Evolutionary conservation across 805 yeast species (phyloP).

Genomic region (Ogataea trehalophila): DNA sequence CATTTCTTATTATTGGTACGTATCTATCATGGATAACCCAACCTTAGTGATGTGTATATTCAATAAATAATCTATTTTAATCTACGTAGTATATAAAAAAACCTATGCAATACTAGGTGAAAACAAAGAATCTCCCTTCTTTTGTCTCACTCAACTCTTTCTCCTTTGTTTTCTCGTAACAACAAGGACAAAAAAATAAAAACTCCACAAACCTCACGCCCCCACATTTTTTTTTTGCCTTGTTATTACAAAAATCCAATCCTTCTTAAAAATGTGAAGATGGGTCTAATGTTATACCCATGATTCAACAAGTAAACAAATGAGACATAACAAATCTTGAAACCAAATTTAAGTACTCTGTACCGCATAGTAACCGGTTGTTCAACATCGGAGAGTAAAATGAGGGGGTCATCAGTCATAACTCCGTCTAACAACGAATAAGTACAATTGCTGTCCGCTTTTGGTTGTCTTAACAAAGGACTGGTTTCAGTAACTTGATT

Average conservation of each 20-base stretch:
- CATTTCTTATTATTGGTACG: too few relatives aligned
- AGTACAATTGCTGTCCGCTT: neutral
- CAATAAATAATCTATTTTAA: too few relatives aligned
- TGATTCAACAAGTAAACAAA: constrained; percentile 18
- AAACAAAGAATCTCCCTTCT: too few relatives aligned
- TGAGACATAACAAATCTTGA: constrained; percentile 9
- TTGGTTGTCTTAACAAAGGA: neutral
- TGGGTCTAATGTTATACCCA: constrained; percentile 15
- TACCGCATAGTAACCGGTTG: constrained; percentile 5
- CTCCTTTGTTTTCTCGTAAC: neutral
- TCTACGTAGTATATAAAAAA: too few relatives aligned
- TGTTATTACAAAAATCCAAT: constrained; percentile 19
- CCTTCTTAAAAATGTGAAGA: constrained; percentile 11
- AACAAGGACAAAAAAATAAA: neutral
- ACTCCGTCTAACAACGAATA: constrained; percentile 8
- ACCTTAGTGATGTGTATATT: too few relatives aligned
- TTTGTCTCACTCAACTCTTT: too few relatives aligned
- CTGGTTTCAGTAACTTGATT: constrained; percentile 13
- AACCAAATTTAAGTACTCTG: constrained; percentile 10
- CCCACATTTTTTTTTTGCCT: neutral
- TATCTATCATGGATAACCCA: too few relatives aligned
- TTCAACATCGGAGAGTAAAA: constrained; percentile 1
- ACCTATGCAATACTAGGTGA: too few relatives aligned
- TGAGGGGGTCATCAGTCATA: constrained; percentile 17
- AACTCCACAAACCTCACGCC: too few relatives aligned